Percentiles rank a stretch among this genome's conserved stretches.
Evolutionary conservation across 257 asterid species (phyloP).

Genomic region (Penstemon newberryi): DNA sequence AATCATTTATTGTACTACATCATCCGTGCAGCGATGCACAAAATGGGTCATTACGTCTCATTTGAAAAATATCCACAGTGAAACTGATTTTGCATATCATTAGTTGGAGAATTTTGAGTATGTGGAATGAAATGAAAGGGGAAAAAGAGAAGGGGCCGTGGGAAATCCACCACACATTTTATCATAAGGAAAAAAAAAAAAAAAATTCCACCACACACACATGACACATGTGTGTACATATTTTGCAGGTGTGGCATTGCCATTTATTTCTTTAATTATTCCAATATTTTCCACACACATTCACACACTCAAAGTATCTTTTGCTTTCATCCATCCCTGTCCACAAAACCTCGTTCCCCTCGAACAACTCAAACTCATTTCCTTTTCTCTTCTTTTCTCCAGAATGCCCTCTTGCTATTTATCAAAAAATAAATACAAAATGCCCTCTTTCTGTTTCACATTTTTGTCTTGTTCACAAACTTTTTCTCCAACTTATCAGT

Average conservation of each 20-base stretch:
- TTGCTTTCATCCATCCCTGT: constrained; percentile 33
- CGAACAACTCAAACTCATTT: constrained; percentile 44
- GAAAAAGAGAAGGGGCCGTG: not conserved
- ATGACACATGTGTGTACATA: constrained; percentile 13
- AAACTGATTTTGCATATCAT: not conserved
- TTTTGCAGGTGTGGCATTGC: not conserved
- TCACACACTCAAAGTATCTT: not conserved
- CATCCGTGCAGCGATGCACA: not conserved
- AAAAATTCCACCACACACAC: constrained; percentile 30
- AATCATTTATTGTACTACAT: not conserved
- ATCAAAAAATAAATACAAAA: not conserved
- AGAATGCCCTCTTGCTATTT: constrained; percentile 15
- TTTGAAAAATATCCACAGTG: too few species aligned
- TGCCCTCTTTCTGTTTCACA: not conserved
- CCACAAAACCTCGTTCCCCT: constrained; percentile 60
- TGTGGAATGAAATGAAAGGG: constrained; percentile 29
- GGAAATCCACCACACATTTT: too few species aligned
- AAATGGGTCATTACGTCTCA: not conserved
- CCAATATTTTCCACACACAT: not conserved
- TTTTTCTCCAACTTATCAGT: not conserved
- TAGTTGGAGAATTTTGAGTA: constrained; percentile 16
- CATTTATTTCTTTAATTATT: not conserved
- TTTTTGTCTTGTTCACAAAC: not conserved
- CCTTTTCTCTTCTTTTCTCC: constrained; percentile 20
- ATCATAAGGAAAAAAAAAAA: too few species aligned